Conservation (phyloP, 495 filamentous ascomycete species). For the Platismatia glauca region DNA sequence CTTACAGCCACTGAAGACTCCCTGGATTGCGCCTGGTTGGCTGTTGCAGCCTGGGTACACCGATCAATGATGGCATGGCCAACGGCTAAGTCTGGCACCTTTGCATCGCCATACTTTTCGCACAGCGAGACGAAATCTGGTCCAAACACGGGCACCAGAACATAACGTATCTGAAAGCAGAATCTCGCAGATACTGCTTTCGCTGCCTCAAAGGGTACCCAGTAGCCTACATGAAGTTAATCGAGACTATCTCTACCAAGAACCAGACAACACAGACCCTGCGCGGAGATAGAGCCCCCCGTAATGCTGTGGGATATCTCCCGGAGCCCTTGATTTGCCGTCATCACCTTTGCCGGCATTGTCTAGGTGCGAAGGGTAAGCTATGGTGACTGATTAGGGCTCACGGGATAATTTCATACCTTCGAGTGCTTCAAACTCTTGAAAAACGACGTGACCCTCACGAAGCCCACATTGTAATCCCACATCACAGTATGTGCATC, state of each 20-base stretch:
- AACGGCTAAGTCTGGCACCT: slow-evolving; percentile 64
- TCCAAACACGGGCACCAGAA: slow-evolving; percentile 83
- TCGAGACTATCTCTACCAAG: slow-evolving; percentile 1
- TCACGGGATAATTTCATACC: slow-evolving; percentile 37
- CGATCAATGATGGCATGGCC: slow-evolving; percentile 47
- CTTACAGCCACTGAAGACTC: slow-evolving; percentile 10
- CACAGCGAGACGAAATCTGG: slow-evolving; percentile 66
- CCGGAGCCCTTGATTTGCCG: slow-evolving; percentile 67
- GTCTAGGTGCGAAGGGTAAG: slow-evolving; percentile 45
- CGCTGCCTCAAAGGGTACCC: slow-evolving; percentile 86
- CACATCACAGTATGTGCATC: slow-evolving; percentile 71
- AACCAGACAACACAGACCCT: slow-evolving; percentile 50
- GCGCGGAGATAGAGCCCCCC: slow-evolving; percentile 76
- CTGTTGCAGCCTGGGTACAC: slow-evolving; percentile 45
- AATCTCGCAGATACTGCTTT: slow-evolving; percentile 78
- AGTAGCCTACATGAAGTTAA: slow-evolving; percentile 61
- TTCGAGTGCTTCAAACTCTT: slow-evolving; percentile 81
- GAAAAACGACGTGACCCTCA: slow-evolving; percentile 91
- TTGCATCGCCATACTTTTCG: slow-evolving; percentile 46
- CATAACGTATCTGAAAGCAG: slow-evolving; percentile 74
- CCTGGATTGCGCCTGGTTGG: slow-evolving; percentile 32
- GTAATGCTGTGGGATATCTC: slow-evolving; percentile 91
- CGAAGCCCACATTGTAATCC: slow-evolving; percentile 95
- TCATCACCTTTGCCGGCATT: slow-evolving; percentile 71
- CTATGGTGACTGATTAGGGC: neutral